A percentile compares a stretch with the other conserved stretches of the same genome.
phyloP scores from a whole-genome alignment of 192 early-diverging fungal genomes.

The Coemansia nantahalensis region DNA sequence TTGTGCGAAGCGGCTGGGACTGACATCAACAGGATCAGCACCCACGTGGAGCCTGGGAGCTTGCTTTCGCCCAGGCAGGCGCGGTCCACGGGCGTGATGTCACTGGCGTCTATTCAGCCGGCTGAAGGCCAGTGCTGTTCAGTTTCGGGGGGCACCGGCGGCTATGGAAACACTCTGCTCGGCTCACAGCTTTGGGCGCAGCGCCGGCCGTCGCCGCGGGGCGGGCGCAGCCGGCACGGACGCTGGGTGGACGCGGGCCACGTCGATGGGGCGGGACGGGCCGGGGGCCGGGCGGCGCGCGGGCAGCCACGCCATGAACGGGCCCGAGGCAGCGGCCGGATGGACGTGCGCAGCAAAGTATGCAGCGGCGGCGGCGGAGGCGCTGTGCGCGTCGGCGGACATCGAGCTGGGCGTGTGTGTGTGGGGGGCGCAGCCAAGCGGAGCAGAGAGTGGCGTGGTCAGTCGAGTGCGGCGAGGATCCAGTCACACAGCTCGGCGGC shows the following conservation, averaged over 20 bases:
- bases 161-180: no score
- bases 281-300: not conserved
- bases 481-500: conserved; percentile 35
- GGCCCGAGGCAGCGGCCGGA: conserved; percentile 22
- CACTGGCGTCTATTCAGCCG: no score
- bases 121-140: no score
- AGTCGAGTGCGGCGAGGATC: conserved; percentile 17
- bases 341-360: conserved; percentile 24
- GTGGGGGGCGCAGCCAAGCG: no score
- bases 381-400: not conserved
- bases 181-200: conserved; percentile 15
- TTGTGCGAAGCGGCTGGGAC: no score
- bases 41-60: no score
- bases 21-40: no score
- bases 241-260: conserved; percentile 14
- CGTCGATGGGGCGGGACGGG: conserved; percentile 11
- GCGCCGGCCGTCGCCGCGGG: not conserved
- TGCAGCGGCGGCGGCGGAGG: conserved; percentile 4
- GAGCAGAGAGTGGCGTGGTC: no score
- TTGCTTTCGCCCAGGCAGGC: no score
- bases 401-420: no score
- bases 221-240: not conserved
- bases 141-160: no score
- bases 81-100: no score
- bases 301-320: conserved; percentile 17